Conservation (phyloP, 2,329 filamentous ascomycete genomes). For the Macrophomina pseudophaseolina region DNA sequence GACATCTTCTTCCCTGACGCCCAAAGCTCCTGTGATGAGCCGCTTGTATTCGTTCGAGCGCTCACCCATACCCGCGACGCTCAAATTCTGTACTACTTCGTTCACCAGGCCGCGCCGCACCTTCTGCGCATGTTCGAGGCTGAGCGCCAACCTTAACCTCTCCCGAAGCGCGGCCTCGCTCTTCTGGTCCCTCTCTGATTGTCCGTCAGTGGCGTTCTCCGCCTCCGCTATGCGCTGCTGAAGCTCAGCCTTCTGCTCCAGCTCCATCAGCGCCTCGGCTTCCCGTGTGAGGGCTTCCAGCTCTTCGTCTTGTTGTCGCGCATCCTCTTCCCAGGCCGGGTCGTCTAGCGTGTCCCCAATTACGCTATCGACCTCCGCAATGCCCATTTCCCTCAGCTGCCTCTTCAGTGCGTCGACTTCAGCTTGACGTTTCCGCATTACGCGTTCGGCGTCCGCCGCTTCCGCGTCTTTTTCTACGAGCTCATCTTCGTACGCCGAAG, state of each 20-base stretch:
- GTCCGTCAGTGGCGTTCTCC: neutral
- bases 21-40: conserved; percentile 71
- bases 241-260: conserved; percentile 50
- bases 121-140: conserved; percentile 61
- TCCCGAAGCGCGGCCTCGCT: conserved; percentile 39
- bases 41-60: conserved; percentile 75
- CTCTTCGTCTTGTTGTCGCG: conserved; percentile 42
- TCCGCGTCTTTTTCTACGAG: conserved; percentile 71
- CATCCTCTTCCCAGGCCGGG: conserved; percentile 43
- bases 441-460: conserved; percentile 52
- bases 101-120: conserved; percentile 67
- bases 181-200: conserved; percentile 15
- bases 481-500: conserved; percentile 70
- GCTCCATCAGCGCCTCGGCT: conserved; percentile 49
- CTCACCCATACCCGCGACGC: conserved; percentile 72
- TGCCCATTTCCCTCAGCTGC: conserved; percentile 58
- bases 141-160: conserved; percentile 62
- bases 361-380: conserved; percentile 50
- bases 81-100: conserved; percentile 72
- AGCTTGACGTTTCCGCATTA: conserved; percentile 64
- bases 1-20: conserved; percentile 66
- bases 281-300: conserved; percentile 45
- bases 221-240: conserved; percentile 35
- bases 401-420: conserved; percentile 68
- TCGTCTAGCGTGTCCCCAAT: conserved; percentile 52